Base-by-base conservation (phyloP, 73 alveolate genomes). In the Paramecium caudatum region DNA sequence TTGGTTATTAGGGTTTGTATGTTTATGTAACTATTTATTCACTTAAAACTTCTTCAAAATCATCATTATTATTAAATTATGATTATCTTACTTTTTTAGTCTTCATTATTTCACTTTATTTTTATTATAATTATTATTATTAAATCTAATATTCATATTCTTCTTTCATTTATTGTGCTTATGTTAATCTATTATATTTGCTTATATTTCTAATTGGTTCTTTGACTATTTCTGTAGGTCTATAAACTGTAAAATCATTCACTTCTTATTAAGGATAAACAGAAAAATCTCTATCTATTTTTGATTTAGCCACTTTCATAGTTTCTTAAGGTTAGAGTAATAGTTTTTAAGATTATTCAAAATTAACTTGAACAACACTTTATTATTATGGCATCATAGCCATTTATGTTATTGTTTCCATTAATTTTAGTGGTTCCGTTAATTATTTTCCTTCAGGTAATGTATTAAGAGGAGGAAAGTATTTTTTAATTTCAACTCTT, bases 391-490 rank as follows among this genome's bases (percentile, higher is more conserved):
- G n/a, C 17, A 19, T 36, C 43, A 12, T 17, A 45, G 55, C 19
- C 4, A 21, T 21, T 74, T 74, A 4, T 74, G 36, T 43, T 47
- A 27, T 23, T 0, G 39, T 41, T 16, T 74, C 62, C 21, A 37
- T 39, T 1, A 43, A 9, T 19, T 45, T 74, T 37, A 41, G 19
- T 21, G 88, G 62, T 45, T 74, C 88, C 7, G 62, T 41, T 3
- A 27, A 74, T 74, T 74, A 74, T 39, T 45, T 74, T 16, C 69
- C 88, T 45, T 74, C 88, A 6, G 88, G 69, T 74, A 74, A 39
- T 0, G 88, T 74, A 25, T 74, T 74, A 5, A 41, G 43, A 2
- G 88, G 88, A 16, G 88, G 88, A 30, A 30, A 74, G 43, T 41
- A 74, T 5, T 74, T 74, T 45, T 43, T 74, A 10, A 12, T 41